These are phyloP conservation scores for Diaporthe vexans DNA, from an alignment of 2,329 filamentous ascomycete species.

Conservation along the genomic window DNA sequence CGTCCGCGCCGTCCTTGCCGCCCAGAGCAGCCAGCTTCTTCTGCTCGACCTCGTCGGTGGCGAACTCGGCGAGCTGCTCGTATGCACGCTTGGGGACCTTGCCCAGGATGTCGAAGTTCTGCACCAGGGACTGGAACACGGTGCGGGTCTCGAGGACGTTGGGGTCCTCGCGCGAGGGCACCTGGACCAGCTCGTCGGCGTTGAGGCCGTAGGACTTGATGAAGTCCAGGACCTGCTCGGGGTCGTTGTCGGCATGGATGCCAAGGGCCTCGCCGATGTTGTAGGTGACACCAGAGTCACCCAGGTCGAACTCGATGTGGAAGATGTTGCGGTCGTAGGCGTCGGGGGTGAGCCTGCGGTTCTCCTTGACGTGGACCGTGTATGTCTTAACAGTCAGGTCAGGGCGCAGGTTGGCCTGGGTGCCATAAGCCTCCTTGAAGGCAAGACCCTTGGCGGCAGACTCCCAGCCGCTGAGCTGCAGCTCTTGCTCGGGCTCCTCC, in stretches of 20 bases:
- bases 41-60: slow-evolving; percentile 85
- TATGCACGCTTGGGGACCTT: slow-evolving; percentile 98
- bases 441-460: slow-evolving; percentile 86
- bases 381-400: slow-evolving; percentile 89
- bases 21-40: slow-evolving; percentile 82
- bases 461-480: slow-evolving; percentile 82
- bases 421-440: slow-evolving; percentile 95
- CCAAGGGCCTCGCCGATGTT: slow-evolving; percentile 97
- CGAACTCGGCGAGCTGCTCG: slow-evolving; percentile 89
- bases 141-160: slow-evolving; percentile 87
- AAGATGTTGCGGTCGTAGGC: slow-evolving; percentile 99
- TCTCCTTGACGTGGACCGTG: slow-evolving; percentile 93
- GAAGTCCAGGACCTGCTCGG: slow-evolving; percentile 82
- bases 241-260: slow-evolving; percentile 95
- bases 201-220: slow-evolving; percentile 92
- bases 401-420: slow-evolving; percentile 80
- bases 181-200: slow-evolving; percentile 87
- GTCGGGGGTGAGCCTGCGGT: slow-evolving; percentile 87
- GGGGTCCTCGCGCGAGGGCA: slow-evolving; percentile 85
- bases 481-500: slow-evolving; percentile 76
- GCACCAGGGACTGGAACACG: slow-evolving; percentile 89
- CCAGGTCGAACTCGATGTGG: slow-evolving; percentile 99
- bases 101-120: slow-evolving; percentile 97
- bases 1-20: slow-evolving; percentile 82
- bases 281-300: slow-evolving; percentile 91